A percentile compares a stretch with the other conserved stretches of the same genome.
These are phyloP conservation scores for Monilinia laxa DNA, from an alignment of 2,329 filamentous ascomycete genomes.

Conservation along the genomic window DNA sequence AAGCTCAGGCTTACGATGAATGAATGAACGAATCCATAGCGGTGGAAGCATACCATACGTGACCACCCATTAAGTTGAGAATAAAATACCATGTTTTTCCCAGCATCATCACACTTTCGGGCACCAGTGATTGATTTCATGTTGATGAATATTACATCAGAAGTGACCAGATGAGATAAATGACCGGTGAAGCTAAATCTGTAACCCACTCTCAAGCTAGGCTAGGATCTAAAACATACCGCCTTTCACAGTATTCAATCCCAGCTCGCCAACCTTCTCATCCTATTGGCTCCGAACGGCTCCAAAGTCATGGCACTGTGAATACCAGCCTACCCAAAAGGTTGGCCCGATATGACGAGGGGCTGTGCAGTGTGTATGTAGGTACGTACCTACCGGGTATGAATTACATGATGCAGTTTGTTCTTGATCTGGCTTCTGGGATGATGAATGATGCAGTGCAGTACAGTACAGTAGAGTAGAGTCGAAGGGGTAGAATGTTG, in stretches of 20 bases:
- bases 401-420: no score
- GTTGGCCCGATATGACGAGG: no score
- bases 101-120: not conserved
- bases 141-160: not conserved
- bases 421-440: no score
- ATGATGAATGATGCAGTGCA: no score
- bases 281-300: no score
- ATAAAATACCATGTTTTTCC: slow-evolving; percentile 12
- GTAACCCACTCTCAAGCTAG: not conserved
- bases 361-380: no score
- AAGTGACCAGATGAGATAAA: not conserved
- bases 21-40: slow-evolving; percentile 3
- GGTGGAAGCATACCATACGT: slow-evolving; percentile 6
- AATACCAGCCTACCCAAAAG: no score
- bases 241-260: not conserved
- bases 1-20: slow-evolving; percentile 27
- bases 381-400: no score
- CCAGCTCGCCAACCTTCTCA: no score
- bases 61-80: slow-evolving; percentile 10
- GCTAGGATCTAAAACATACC: not conserved
- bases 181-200: not conserved
- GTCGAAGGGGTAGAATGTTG: no score
- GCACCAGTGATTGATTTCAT: not conserved
- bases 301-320: no score
- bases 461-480: no score